Evolutionary conservation across 495 filamentous ascomycete species (phyloP), one percentile per base, ranked within the genome.

Genomic region (Aspergillus egyptiacus): DNA sequence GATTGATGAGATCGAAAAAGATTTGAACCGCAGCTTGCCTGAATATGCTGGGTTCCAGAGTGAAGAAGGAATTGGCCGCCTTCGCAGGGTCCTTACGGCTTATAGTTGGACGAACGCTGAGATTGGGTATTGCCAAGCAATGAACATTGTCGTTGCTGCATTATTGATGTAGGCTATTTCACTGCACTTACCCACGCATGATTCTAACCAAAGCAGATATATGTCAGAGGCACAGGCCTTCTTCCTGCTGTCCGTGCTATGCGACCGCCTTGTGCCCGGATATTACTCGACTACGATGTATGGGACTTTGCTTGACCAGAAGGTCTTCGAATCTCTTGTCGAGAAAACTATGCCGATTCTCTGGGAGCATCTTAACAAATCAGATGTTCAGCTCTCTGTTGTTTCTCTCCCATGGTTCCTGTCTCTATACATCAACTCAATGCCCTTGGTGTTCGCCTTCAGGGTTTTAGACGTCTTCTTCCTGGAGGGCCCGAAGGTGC

Each of bases 231-330:
- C 85, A 0, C 93, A 98, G 70, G 93, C 93, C 3, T 98, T 97
- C 67, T 98, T 90, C 66, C 77, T 96, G 5, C 80, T 98, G 18
- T 95, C 90, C 27, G 78, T 89, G 9, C 76, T 98, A 5, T 98
- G 93, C 65, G 91, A 97, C 65, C 82, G 91, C 22, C 76, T 98
- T 13, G 77, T 97, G 2, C 93, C 93, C 0, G 93, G 93, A 0
- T 98, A 98, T 71, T 98, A 98, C 60, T 95, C 90, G 6, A 91
- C 84, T 10, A 98, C 93, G 35, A 98, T 98, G 93, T 97, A 97
- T 62, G 93, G 93, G 46, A 98, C 93, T 0, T 78, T 98, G 10
- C 78, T 98, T 10, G 93, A 98, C 59, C 93, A 98, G 58, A 85
- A 89, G 51, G 93, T 98, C 2, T 97, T 98, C 62, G 93, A 98